Evolutionary conservation across 2,329 filamentous ascomycete genomes (phyloP).

Genomic region (Chaetomium sp.): DNA sequence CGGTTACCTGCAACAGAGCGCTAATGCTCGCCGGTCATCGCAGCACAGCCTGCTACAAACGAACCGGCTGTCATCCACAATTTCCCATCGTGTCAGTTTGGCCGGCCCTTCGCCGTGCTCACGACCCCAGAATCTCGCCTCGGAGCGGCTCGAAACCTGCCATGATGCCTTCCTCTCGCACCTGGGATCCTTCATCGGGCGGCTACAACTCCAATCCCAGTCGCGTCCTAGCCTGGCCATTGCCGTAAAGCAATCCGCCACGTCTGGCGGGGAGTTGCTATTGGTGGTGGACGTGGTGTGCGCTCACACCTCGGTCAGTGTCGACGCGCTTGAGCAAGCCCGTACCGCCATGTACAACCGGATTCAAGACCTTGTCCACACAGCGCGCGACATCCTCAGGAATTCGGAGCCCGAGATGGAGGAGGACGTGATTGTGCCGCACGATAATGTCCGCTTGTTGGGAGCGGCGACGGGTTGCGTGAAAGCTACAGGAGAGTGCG

Average conservation of each 20-base stretch:
- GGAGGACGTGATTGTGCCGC: constrained; percentile 77
- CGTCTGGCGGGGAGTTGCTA: constrained; percentile 77
- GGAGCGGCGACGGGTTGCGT: constrained; percentile 84
- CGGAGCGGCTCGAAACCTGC: constrained; percentile 74
- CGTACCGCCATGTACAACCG: constrained; percentile 77
- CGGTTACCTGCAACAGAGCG: constrained; percentile 40
- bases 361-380: constrained; percentile 77
- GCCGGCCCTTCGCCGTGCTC: constrained; percentile 65
- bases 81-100: constrained; percentile 76
- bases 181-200: constrained; percentile 89
- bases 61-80: constrained; percentile 50
- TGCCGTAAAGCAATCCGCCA: constrained; percentile 80
- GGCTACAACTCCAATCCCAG: constrained; percentile 87
- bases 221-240: constrained; percentile 80
- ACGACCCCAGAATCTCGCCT: constrained; percentile 74
- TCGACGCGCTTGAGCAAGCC: constrained; percentile 66
- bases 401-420: constrained; percentile 65
- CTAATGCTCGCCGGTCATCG: constrained; percentile 40
- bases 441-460: constrained; percentile 75
- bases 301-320: constrained; percentile 70
- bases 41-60: constrained; percentile 42
- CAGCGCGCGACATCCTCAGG: constrained; percentile 77
- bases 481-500: constrained; percentile 85
- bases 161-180: constrained; percentile 90
- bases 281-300: constrained; percentile 81